Conservation (phyloP, 2,329 filamentous ascomycete genomes). For the Nemania diffusa region DNA sequence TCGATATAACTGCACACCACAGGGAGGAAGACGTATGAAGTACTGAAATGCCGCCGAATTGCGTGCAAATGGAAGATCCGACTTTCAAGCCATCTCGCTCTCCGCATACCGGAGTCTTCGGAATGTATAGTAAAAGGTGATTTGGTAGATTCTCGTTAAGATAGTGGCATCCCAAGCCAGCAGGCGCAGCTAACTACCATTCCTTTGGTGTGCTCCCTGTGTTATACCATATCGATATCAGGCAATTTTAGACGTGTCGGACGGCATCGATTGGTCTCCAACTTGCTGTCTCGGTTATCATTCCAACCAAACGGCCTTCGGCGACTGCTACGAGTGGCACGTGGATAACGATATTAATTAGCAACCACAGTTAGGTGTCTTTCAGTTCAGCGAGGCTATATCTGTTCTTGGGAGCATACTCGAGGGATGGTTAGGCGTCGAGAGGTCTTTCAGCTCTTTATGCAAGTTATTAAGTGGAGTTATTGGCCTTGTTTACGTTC, state of each 20-base stretch:
- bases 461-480: neutral
- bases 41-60: neutral
- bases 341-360: neutral
- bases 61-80: neutral
- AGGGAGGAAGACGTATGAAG: conserved; percentile 2
- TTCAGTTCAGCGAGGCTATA: neutral
- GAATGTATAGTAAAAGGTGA: neutral
- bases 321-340: neutral
- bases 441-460: neutral
- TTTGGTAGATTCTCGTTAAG: neutral
- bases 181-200: neutral
- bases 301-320: neutral
- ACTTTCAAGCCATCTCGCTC: neutral
- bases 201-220: neutral
- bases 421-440: neutral
- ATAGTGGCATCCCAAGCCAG: neutral
- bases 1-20: conserved; percentile 1
- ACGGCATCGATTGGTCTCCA: neutral
- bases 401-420: neutral
- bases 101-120: neutral
- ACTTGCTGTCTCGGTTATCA: neutral
- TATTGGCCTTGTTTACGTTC: neutral
- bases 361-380: neutral
- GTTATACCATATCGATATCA: neutral
- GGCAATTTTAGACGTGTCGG: neutral